Percentiles rank a stretch among this genome's conserved stretches.
phyloP scores from a whole-genome alignment of 176 grass and related monocot species.

The Carex parvula region DNA sequence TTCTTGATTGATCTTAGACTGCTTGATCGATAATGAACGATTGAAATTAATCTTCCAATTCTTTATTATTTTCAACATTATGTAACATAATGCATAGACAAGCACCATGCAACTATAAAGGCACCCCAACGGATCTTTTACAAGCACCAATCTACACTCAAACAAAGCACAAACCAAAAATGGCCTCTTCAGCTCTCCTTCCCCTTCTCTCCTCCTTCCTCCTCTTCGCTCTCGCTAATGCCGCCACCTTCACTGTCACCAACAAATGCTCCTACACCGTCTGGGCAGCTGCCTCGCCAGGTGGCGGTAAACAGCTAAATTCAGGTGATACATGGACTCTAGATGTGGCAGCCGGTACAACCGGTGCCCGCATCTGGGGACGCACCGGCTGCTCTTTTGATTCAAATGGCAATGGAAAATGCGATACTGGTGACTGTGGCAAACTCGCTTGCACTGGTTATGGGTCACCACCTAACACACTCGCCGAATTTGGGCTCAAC shows the following conservation, averaged over 20 bases:
- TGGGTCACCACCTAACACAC: conserved; percentile 39
- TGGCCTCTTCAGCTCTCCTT: conserved; percentile 26
- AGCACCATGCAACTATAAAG: neutral
- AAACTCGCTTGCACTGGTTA: conserved; percentile 37
- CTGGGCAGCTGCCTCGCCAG: conserved; percentile 40
- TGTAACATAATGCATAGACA: neutral
- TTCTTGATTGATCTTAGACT: no score
- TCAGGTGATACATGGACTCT: conserved; percentile 35
- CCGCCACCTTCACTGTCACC: conserved; percentile 38
- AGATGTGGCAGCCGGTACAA: conserved; percentile 20
- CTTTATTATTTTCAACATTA: no score
- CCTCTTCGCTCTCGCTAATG: neutral
- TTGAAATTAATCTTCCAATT: no score
- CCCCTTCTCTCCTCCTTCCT: conserved; percentile 1
- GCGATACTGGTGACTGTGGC: conserved; percentile 51
- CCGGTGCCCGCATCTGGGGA: conserved; percentile 38
- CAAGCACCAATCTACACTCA: neutral
- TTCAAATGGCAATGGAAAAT: conserved; percentile 29
- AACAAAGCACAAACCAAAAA: conserved; percentile 2
- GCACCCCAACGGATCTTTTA: neutral
- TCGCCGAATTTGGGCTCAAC: conserved; percentile 45
- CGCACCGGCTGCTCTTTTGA: conserved; percentile 53
- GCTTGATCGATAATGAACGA: no score
- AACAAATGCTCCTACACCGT: conserved; percentile 52
- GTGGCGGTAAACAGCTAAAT: conserved; percentile 36